Conservation (phyloP, 306 rosid species). For the Cucumis sativus region DNA sequence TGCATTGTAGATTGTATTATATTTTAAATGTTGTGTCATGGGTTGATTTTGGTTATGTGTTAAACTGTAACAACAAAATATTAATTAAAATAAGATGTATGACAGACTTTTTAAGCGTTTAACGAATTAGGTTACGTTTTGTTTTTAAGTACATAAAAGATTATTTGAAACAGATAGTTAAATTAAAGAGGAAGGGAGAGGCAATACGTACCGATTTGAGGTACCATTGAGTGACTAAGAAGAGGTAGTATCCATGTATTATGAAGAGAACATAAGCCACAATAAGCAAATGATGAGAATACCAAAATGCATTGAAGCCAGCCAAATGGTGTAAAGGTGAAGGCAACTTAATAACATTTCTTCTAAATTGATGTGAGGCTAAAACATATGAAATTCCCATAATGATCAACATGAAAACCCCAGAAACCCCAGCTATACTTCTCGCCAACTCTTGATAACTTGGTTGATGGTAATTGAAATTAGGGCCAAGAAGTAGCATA, state of each 20-base stretch:
- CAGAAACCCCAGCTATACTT: constrained; percentile 45
- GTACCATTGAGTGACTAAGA: constrained; percentile 44
- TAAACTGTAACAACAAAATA: not conserved
- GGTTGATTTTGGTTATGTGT: not conserved
- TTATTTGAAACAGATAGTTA: too few species aligned
- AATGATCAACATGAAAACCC: constrained; percentile 44
- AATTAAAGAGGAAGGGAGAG: not conserved
- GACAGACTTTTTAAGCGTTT: too few species aligned
- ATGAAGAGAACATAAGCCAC: constrained; percentile 48
- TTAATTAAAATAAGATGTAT: not conserved
- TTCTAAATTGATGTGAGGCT: constrained; percentile 65
- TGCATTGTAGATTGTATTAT: too few species aligned
- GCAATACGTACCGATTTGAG: constrained; percentile 48
- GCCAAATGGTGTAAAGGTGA: constrained; percentile 44
- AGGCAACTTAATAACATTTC: constrained; percentile 39
- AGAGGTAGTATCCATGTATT: constrained; percentile 57
- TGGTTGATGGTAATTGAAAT: constrained; percentile 42
- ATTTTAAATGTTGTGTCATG: too few species aligned
- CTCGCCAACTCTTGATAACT: constrained; percentile 22
- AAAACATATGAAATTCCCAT: constrained; percentile 64
- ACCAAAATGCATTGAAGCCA: constrained; percentile 92
- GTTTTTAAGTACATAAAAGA: too few species aligned
- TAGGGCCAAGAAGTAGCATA: constrained; percentile 31
- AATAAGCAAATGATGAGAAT: constrained; percentile 77
- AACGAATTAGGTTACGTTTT: too few species aligned